Evolutionary conservation across 495 filamentous ascomycete species (phyloP), one percentile per base, ranked within the genome.

Genomic region (Aspergillus incahuasiensis): DNA sequence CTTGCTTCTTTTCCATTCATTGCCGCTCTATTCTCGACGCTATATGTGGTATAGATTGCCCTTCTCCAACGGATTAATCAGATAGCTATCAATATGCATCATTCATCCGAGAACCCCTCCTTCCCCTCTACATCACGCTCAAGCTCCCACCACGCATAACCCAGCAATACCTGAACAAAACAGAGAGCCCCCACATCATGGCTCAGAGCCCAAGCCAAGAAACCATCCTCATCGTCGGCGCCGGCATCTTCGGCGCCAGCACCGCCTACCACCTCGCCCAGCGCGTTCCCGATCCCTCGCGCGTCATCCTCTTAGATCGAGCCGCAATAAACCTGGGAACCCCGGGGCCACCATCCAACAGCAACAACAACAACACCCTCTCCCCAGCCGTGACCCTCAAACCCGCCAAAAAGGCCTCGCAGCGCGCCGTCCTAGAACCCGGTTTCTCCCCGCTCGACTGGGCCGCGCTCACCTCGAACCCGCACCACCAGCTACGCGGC

Each of bases 401-500:
- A 16, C 66, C 72, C 0, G 56, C 75, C 38, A 69, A 72, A 54
- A 70, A 72, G 54, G 62, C 76, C 60, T 60, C 76, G 38, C 63
- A 73, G 53, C 83, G 88, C 60, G 89, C 95, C 19, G 73, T 86
- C 15, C 85, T 98, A 30, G 77, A 82, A 28, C 94, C 94, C 0
- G 94, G 94, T 35, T 91, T 88, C 76, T 92, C 88, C 1, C 94
- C 94, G 0, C 85, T 98, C 6, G 94, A 98, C 79, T 98, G 94
- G 94, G 94, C 94, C 22, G 82, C 84, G 13, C 81, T 95, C 1
- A 78, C 82, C 2, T 73, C 75, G n/a, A 77, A 81, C 47, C 86
- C 88, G 3, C 73, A 77, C 6, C 79, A 79, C 43, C 84, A 89
- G 59, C 83, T 95, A 9, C 84, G 86, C 24, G 83, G 83, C 50